Percentiles rank a stretch among this genome's conserved stretches.
Conservation (phyloP, 148 eudicot genomes). For the Simmondsia chinensis region DNA sequence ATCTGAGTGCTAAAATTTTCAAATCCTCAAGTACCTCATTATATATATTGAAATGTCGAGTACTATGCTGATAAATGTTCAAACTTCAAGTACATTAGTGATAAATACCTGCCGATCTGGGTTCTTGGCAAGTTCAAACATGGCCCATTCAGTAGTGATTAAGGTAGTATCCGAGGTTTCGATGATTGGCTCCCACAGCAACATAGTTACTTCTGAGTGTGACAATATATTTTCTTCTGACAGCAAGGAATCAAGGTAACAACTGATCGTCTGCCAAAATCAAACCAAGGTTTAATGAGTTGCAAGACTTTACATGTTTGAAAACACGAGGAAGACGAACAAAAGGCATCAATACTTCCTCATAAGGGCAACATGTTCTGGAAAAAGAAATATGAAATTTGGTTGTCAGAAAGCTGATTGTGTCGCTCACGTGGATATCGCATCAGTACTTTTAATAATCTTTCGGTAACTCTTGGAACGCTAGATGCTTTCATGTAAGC, state of each 20-base stretch:
- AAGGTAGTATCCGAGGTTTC: slow-evolving; percentile 81
- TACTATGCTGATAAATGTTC: too few species aligned
- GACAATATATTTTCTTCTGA: slow-evolving; percentile 46
- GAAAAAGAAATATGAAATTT: too few species aligned
- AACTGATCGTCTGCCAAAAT: slow-evolving; percentile 32
- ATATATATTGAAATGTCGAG: too few species aligned
- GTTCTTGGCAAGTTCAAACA: slow-evolving; percentile 76
- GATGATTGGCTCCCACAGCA: slow-evolving; percentile 77
- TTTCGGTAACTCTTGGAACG: too few species aligned
- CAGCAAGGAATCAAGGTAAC: slow-evolving; percentile 51
- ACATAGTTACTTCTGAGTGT: slow-evolving; percentile 53
- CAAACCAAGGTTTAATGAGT: not conserved
- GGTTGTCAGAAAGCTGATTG: too few species aligned
- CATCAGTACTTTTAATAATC: too few species aligned
- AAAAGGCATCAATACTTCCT: too few species aligned
- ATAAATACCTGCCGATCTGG: slow-evolving; percentile 52
- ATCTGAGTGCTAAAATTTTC: too few species aligned
- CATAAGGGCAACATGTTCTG: not conserved
- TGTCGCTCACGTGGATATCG: too few species aligned
- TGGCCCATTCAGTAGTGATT: slow-evolving; percentile 80
- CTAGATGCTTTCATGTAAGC: too few species aligned
- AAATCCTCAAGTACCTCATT: too few species aligned
- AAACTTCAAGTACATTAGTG: not conserved
- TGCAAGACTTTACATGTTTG: not conserved
- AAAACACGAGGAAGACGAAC: not conserved